Conservation (phyloP, 371 early-diverging fungal genomes). For the Mucor saturninus region DNA sequence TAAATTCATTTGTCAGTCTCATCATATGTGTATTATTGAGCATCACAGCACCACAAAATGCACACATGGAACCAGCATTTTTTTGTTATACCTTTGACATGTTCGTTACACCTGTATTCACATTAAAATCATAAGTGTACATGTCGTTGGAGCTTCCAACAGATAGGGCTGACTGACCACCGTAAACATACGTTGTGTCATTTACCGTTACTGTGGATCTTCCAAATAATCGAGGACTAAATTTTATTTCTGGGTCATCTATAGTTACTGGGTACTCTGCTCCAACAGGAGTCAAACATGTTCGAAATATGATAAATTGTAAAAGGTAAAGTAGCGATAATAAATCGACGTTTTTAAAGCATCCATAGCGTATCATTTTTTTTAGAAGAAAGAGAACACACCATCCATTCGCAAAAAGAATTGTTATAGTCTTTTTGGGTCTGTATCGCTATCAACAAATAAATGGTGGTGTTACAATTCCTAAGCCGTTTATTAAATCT, state of each 20-base stretch:
- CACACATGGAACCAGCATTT: not conserved
- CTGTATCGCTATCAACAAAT: too few relatives aligned
- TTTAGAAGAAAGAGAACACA: too few relatives aligned
- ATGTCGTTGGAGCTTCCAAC: not conserved
- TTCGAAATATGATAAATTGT: too few relatives aligned
- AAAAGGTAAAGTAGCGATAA: too few relatives aligned
- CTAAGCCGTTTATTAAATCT: too few relatives aligned
- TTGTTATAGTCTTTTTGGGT: too few relatives aligned
- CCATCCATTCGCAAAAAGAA: too few relatives aligned
- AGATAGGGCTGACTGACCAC: not conserved
- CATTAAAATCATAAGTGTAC: not conserved
- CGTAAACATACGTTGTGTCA: slow-evolving; percentile 3
- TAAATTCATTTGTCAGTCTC: not conserved
- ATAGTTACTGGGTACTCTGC: not conserved
- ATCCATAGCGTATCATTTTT: too few relatives aligned
- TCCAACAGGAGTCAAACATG: not conserved
- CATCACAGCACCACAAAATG: slow-evolving; percentile 5
- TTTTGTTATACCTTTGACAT: not conserved
- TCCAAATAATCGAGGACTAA: not conserved
- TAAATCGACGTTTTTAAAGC: too few relatives aligned
- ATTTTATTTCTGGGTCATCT: not conserved
- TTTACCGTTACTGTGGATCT: slow-evolving; percentile 5
- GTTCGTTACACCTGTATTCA: too few relatives aligned
- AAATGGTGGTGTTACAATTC: too few relatives aligned
- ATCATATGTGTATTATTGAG: not conserved